Evolutionary conservation across 2,329 filamentous ascomycete genomes (phyloP), one percentile per base, ranked within the genome.

Genomic region (Cercospora brassicicola): DNA sequence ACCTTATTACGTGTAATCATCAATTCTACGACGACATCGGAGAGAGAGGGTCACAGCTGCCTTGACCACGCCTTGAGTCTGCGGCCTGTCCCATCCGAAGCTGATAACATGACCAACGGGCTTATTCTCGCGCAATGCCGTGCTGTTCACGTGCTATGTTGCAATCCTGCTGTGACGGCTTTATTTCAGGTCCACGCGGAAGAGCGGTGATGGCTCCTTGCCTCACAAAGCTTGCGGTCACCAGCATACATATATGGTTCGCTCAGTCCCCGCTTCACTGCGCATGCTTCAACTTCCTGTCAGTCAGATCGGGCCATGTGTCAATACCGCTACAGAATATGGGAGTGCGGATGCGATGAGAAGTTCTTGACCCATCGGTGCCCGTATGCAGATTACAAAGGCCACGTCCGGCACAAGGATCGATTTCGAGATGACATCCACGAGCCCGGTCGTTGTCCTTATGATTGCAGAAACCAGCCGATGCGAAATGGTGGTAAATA

Each of bases 301-400:
- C 51, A 26, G 11, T 26, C 31, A 30, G 8, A 18, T 36, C 9
- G 20, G 18, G 18, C 30, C 23, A 65, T 65, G 63, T 65, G 63
- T 33, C 63, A 65, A n/a, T 65, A 65, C 31, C 63, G 63, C n/a
- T 65, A 65, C 28, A 56, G 56, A 8, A 65, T 65, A 30, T 65
- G 63, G 63, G 56, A 59, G 11, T 65, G 63, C 20, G 63, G 63
- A 2, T 65, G 63, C 53, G 63, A 65, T n/a, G 63, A 65, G 28
- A 65, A 65, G 63, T 65, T 65, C 39, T 39, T 65, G 28, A 65
- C 63, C 4, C 18, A 60, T n/a, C 55, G 56, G 13, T 65, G 63
- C 56, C 18, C 63, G 11, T 65, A 65, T 30, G 63, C 63, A 4
- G 39, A 65, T 11, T 65, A 65, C 39, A 53, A 61, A n/a, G 63